Evolutionary conservation across 306 rosid species (phyloP), one percentile per base, ranked within the genome.

Genomic region (Vigna radiata): DNA sequence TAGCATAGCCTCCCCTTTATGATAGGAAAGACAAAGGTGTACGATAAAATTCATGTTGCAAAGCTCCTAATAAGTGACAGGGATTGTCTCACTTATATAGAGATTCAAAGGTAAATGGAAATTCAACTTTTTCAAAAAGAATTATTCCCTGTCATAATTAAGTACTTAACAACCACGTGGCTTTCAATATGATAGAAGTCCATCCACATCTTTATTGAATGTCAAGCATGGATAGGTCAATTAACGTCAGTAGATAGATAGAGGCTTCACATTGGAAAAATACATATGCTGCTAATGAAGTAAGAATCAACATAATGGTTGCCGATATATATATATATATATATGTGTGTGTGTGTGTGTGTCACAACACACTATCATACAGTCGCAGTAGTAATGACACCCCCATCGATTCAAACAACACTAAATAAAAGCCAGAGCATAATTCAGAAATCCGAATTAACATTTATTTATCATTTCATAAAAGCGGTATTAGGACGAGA

Each of bases 401-500:
- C 31, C 31, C 31, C 31, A 27, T 7, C 13, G 7, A 6, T 16
- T 61, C 19, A 7, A 61, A 31, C 8, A 46, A 15, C 43, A 68
- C 15, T 55, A 55, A 18, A 53, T 31, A 29, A 31, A 36, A 31
- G 67, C 13, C 10, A 31, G 2, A 18, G 23, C 44, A 61, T 29
- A 12, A 18, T 31, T 7, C 8, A 15, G 43, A 15, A 61, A 61
- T 29, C 5, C 21, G 33, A 43, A 8, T 31, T 61, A 8, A 43
- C 25, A 36, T 33, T 36, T 36, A 37, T 3, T 8, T 16, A 0
- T 9, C 4, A 47, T n/a, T 36, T 62, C n/a, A 72, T 2, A 37
- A 84, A 55, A 29, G 52, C 53, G 69, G 72, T 61, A 81, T 68
- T 54, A 37, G 1, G 19, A 49, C 1, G 31, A 52, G 66, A 79